Percentiles rank a stretch among this genome's conserved stretches.
These are phyloP conservation scores for Mycosphaerella sp. DNA, from an alignment of 2,329 filamentous ascomycete species.

Conservation along the genomic window DNA sequence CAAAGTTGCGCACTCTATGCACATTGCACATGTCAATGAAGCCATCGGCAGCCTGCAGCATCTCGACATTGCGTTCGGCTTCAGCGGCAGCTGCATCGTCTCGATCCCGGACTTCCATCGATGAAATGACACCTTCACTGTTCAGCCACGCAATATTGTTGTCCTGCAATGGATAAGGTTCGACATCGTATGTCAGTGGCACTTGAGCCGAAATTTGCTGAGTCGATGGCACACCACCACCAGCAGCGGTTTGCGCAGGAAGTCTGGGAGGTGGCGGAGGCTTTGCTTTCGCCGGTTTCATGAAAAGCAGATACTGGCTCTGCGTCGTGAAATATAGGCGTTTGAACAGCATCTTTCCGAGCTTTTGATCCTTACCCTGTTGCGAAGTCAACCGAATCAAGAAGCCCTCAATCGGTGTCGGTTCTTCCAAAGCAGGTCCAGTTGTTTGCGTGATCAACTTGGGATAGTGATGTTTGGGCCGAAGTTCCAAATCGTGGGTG, in stretches of 20 bases:
- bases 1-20: slow-evolving; percentile 50
- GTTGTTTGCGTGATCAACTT: slow-evolving; percentile 42
- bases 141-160: slow-evolving; percentile 53
- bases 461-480: slow-evolving; percentile 59
- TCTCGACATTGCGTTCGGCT: slow-evolving; percentile 51
- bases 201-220: slow-evolving; percentile 50
- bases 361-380: slow-evolving; percentile 50
- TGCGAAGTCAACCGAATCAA: slow-evolving; percentile 59
- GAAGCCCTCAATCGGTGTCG: slow-evolving; percentile 59
- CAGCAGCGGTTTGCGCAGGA: slow-evolving; percentile 35
- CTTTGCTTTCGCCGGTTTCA: slow-evolving; percentile 51
- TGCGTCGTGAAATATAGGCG: slow-evolving; percentile 59
- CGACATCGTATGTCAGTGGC: slow-evolving; percentile 56
- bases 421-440: slow-evolving; percentile 49
- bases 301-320: slow-evolving; percentile 58
- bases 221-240: slow-evolving; percentile 47
- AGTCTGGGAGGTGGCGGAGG: slow-evolving; percentile 54
- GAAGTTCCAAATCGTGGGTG: slow-evolving; percentile 59
- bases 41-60: slow-evolving; percentile 55
- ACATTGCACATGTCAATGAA: slow-evolving; percentile 58
- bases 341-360: slow-evolving; percentile 59
- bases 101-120: slow-evolving; percentile 43
- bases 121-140: slow-evolving; percentile 29
- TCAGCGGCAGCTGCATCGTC: slow-evolving; percentile 57
- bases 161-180: slow-evolving; percentile 52